phyloP scores from a whole-genome alignment of 495 filamentous ascomycete species.

The Penicillium crystallinum region DNA sequence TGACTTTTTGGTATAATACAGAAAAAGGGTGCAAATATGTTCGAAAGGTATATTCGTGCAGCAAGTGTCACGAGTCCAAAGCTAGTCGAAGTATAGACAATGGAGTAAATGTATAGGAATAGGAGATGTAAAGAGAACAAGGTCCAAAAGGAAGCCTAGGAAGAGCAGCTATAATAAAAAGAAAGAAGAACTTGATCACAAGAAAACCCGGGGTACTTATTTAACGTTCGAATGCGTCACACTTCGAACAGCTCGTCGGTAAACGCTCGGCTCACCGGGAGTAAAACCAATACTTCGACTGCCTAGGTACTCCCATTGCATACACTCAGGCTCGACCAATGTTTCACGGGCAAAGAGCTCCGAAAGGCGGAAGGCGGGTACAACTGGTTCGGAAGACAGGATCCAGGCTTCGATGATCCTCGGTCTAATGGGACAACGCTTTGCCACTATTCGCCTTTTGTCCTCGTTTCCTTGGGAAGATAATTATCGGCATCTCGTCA shows the following conservation, averaged over 20 bases:
- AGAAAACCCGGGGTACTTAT: conserved; percentile 32
- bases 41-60: conserved; percentile 10
- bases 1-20: conserved; percentile 19
- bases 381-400: conserved; percentile 38
- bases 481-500: conserved; percentile 14
- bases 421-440: conserved; percentile 36
- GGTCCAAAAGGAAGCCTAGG: not conserved
- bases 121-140: not conserved
- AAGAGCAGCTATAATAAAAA: conserved; percentile 13
- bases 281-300: conserved; percentile 8
- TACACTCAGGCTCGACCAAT: conserved; percentile 10
- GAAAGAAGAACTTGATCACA: conserved; percentile 30
- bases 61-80: not conserved
- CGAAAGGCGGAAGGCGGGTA: conserved; percentile 31
- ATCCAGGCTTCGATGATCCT: conserved; percentile 37
- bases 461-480: not conserved
- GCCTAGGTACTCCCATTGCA: conserved; percentile 17
- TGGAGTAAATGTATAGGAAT: not conserved
- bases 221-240: conserved; percentile 33
- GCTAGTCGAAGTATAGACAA: conserved; percentile 4
- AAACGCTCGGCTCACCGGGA: conserved; percentile 46
- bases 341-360: conserved; percentile 27
- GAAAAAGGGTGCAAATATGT: conserved; percentile 6
- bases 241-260: conserved; percentile 30
- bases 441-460: conserved; percentile 3